A percentile compares a stretch with the other conserved stretches of the same genome.
Evolutionary conservation across 2,329 filamentous ascomycete genomes (phyloP).

Genomic region (Falciphora oryzae): DNA sequence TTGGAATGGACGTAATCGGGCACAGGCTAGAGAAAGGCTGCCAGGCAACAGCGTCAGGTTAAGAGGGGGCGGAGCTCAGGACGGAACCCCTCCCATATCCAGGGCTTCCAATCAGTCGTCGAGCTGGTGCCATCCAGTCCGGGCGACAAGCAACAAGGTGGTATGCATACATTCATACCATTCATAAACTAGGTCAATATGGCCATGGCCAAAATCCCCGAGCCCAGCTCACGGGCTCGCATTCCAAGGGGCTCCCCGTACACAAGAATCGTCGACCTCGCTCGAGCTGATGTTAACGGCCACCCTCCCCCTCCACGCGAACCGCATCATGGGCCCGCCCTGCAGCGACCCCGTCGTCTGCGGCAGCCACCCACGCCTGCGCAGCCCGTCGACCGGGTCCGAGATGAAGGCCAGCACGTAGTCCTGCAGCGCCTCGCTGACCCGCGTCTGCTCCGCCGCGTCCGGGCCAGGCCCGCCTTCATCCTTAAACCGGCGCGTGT

Average conservation of each 20-base stretch:
- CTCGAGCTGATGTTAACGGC: slow-evolving; percentile 11
- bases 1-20: too few relatives aligned
- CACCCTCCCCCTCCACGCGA: slow-evolving; percentile 9
- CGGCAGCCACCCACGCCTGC: slow-evolving; percentile 18
- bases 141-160: too few relatives aligned
- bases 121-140: too few relatives aligned
- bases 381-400: slow-evolving; percentile 19
- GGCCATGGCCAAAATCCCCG: too few relatives aligned
- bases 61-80: too few relatives aligned
- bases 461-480: background rate
- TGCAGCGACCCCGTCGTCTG: slow-evolving; percentile 11
- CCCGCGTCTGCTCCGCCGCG: slow-evolving; percentile 15
- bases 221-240: slow-evolving; percentile 2
- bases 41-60: too few relatives aligned
- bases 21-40: too few relatives aligned
- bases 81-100: too few relatives aligned
- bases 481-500: background rate
- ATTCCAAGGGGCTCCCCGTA: slow-evolving; percentile 7
- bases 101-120: too few relatives aligned
- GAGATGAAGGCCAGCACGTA: slow-evolving; percentile 18
- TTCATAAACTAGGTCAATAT: too few relatives aligned
- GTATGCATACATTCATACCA: too few relatives aligned
- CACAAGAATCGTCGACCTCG: slow-evolving; percentile 12
- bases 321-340: slow-evolving; percentile 11
- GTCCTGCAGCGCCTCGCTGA: slow-evolving; percentile 21